Evolutionary conservation across 495 filamentous ascomycete genomes (phyloP).

Genomic region (Penicillium odoratum): DNA sequence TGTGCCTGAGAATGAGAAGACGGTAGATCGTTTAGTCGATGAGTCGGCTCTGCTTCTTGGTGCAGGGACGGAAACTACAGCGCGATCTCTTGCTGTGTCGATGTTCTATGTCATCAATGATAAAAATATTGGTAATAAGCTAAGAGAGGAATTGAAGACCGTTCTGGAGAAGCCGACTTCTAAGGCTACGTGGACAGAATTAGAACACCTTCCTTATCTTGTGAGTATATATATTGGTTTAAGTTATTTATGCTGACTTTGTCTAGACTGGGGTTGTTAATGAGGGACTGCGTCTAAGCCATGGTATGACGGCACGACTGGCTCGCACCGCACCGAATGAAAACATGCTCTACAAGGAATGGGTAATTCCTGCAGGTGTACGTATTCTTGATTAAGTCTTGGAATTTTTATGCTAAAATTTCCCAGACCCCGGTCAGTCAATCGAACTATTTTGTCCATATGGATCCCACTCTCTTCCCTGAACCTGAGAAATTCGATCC

Average conservation of each 20-base stretch:
- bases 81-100: slow-evolving; percentile 25
- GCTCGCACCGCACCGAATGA: slow-evolving; percentile 10
- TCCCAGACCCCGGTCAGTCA: slow-evolving; percentile 16
- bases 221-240: slow-evolving; percentile 21
- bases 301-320: slow-evolving; percentile 6
- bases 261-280: slow-evolving; percentile 20
- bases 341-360: slow-evolving; percentile 5
- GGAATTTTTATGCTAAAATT: slow-evolving; percentile 31
- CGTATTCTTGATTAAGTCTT: not conserved
- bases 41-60: slow-evolving; percentile 31
- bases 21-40: slow-evolving; percentile 27
- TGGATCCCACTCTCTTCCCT: slow-evolving; percentile 11
- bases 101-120: slow-evolving; percentile 32
- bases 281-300: slow-evolving; percentile 8
- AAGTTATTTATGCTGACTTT: not conserved
- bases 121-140: slow-evolving; percentile 13
- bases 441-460: slow-evolving; percentile 11
- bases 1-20: slow-evolving; percentile 23
- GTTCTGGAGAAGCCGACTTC: slow-evolving; percentile 24
- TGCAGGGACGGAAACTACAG: slow-evolving; percentile 40
- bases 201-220: slow-evolving; percentile 51
- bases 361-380: slow-evolving; percentile 15
- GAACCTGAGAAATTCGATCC: slow-evolving; percentile 11
- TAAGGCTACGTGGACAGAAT: slow-evolving; percentile 15
- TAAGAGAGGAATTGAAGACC: slow-evolving; percentile 28